Base-by-base conservation (phyloP, 352 stramenopile species). In the Pythium scleroteichum region DNA sequence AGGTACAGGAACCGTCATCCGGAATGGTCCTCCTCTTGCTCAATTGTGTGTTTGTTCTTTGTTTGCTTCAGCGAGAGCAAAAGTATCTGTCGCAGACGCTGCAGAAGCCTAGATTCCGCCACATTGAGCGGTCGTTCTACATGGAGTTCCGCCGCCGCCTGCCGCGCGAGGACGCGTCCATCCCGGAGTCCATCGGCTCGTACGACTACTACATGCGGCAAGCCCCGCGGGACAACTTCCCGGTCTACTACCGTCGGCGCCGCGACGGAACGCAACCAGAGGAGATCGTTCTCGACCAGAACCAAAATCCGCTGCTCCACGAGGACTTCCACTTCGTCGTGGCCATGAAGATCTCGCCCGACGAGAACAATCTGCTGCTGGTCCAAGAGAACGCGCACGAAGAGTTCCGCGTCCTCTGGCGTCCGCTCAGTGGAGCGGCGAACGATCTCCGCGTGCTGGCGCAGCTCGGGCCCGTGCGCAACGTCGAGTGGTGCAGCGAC, bases 171-270 rank as follows among this genome's bases (percentile, higher is more conserved):
- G 77, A 92, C 41, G 81, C 71, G 32, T 80, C 75, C 42, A 75
- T 93, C n/a, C 82, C 85, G 2, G 85, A 95, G 57, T 75, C 75
- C 53, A 89, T 95, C 44, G 83, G 85, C 44, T 59, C 66, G 12
- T 91, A 76, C 54, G 78, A 90, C 33, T 95, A 95, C 62, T 92
- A 81, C 59, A 84, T 88, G 64, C 69, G 69, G 7, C 80, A 92
- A 54, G 53, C 65, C 4, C 69, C 78, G 0, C 61, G 77, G 1
- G 66, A 88, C 39, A 95, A 95, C 59, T 95, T 87, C 47, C 83
- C 80, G 0, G 79, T 91, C 24, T 95, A 93, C 61, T 92, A 84
- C 53, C 85, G 85, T 14, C 72, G 71, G 19, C 69, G 73, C n/a
- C 55, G 66, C 19, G 29, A 35, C 29, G 29, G 57, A 19, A 41